Evolutionary conservation across 192 early-diverging fungal species (phyloP), one percentile per base, ranked within the genome.

Genomic region (Backusella luteola): DNA sequence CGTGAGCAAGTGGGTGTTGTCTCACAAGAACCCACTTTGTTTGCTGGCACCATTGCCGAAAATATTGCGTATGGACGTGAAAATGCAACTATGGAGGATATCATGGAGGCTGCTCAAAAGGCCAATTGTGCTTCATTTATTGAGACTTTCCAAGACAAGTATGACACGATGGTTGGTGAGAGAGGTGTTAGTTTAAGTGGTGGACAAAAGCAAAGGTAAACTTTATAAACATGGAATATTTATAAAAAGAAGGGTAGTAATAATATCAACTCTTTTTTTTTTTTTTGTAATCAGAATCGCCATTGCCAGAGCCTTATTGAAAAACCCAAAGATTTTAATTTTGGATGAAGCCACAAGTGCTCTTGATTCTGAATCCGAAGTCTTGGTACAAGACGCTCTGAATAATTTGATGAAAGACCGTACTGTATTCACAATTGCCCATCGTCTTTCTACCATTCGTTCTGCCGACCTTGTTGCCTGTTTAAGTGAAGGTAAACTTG

Each of bases 41-140:
- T 96, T 83, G 87, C 84, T 67, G 85, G 84, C 17, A 87, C 77
- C 83, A 91, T 94, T 73, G 80, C 81, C 34, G 92, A 94, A n/a
- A 94, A 94, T 75, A 87, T 92, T 52, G 78, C 87, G 7, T 92
- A 91, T 75, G 91, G 89, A 8, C 76, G 78, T 39, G 67, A 80
- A 49, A 26, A 77, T 59, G 91, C 93, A 17, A 89, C 92, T 0
- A 81, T 93, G 56, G 86, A 85, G 9, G 85, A 90, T 19, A 91
- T 98, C 66, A 78, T 89, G 53, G 75, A 80, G 3, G 95, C 92
- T 0, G 95, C 95, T 8, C 80, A 81, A 19, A 85, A 88, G 69
- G 95, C 95, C 67, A 94, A 94, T 77, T 87, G 90, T 73, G 87
- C 91, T 73, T 85, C 88, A 14, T 94, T 94, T 71, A 88, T 94